Percentiles rank a stretch among this genome's conserved stretches.
Evolutionary conservation across 371 early-diverging fungal genomes (phyloP).

Genomic region (Enterocytospora artemiae): DNA sequence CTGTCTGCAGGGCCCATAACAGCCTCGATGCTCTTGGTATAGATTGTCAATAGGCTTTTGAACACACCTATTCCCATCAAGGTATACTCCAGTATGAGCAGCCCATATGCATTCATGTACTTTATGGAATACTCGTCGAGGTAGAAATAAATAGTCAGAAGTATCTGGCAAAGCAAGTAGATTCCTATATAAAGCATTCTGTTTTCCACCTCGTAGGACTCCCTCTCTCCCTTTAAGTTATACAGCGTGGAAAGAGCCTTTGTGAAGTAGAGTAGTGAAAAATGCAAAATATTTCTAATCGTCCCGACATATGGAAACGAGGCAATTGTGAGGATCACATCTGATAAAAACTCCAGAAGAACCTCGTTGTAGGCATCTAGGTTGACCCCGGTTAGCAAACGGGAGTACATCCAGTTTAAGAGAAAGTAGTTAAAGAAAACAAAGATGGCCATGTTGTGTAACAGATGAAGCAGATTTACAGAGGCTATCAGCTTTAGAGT

Average conservation of each 20-base stretch:
- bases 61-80: constrained; percentile 29
- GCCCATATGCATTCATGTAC: constrained; percentile 25
- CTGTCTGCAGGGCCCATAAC: neutral
- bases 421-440: constrained; percentile 33
- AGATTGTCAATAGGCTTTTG: constrained; percentile 18
- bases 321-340: constrained; percentile 46
- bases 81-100: constrained; percentile 53
- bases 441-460: constrained; percentile 34
- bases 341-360: constrained; percentile 37
- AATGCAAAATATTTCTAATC: constrained; percentile 36
- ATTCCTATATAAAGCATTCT: neutral
- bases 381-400: constrained; percentile 39
- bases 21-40: neutral
- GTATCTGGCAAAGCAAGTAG: constrained; percentile 3
- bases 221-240: constrained; percentile 29
- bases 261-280: constrained; percentile 42
- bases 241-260: constrained; percentile 47
- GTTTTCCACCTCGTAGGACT: neutral
- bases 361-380: constrained; percentile 48
- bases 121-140: neutral
- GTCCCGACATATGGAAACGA: constrained; percentile 50
- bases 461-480: constrained; percentile 45
- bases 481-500: neutral
- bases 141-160: neutral
- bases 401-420: constrained; percentile 21